Evolutionary conservation across 352 stramenopile species (phyloP).

Genomic region (Phytophthora palmivora): DNA sequence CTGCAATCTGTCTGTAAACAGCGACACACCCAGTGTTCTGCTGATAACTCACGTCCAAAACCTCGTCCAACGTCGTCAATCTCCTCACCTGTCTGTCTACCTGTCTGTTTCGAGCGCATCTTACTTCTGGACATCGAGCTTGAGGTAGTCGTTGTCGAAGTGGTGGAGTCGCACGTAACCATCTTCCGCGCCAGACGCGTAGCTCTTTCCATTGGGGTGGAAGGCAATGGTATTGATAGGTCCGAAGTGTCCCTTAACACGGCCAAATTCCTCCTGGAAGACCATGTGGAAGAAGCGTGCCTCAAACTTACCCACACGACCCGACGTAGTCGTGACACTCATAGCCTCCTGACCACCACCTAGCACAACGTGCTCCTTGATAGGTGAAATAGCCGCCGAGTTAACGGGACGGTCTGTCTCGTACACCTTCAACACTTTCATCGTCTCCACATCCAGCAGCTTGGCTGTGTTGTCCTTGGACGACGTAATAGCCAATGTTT

Average conservation of each 20-base stretch:
- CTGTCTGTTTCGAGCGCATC: slow-evolving; percentile 4
- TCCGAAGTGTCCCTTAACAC: slow-evolving; percentile 99
- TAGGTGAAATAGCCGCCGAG: slow-evolving; percentile 97
- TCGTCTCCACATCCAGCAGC: slow-evolving; percentile 95
- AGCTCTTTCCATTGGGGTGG: slow-evolving; percentile 98
- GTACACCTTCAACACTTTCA: slow-evolving; percentile 98
- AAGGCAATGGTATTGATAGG: slow-evolving; percentile 99
- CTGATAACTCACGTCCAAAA: no score
- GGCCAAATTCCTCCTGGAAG: slow-evolving; percentile 98
- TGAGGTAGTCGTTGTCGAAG: slow-evolving; percentile 98
- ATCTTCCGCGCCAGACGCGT: slow-evolving; percentile 98
- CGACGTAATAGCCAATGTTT: slow-evolving; percentile 97
- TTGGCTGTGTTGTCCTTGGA: slow-evolving; percentile 98
- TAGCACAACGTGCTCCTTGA: slow-evolving; percentile 96
- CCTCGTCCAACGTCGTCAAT: no score
- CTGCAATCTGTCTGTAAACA: slow-evolving; percentile 8
- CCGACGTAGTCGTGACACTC: slow-evolving; percentile 96
- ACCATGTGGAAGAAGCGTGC: slow-evolving; percentile 99
- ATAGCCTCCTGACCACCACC: slow-evolving; percentile 99
- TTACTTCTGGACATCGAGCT: slow-evolving; percentile 53
- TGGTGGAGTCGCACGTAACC: slow-evolving; percentile 98
- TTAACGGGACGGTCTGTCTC: slow-evolving; percentile 99
- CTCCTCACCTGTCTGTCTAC: slow-evolving; percentile 3
- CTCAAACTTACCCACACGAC: slow-evolving; percentile 95
- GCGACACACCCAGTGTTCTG: no score